Percentiles rank a stretch among this genome's conserved stretches.
Conservation (phyloP, 495 filamentous ascomycete species). For the Amniculicola lignicola region DNA sequence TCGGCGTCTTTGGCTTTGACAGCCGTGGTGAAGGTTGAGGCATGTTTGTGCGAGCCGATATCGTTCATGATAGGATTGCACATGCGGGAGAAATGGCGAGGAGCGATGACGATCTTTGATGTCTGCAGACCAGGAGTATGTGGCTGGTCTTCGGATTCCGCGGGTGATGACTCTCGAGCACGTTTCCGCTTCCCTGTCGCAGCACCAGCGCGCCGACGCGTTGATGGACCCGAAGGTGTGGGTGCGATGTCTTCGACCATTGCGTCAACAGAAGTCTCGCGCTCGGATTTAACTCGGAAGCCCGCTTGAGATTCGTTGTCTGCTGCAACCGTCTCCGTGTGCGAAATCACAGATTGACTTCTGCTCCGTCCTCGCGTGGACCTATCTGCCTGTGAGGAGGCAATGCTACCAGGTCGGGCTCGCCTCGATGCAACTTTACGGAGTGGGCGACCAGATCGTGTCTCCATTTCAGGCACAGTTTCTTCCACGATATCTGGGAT, state of each 20-base stretch:
- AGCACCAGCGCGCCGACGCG: conserved; percentile 37
- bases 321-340: conserved; percentile 52
- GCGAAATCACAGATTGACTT: conserved; percentile 57
- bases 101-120: conserved; percentile 35
- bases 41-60: conserved; percentile 79
- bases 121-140: conserved; percentile 10
- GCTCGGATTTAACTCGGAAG: conserved; percentile 65
- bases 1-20: conserved; percentile 81
- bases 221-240: conserved; percentile 26
- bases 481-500: conserved; percentile 10
- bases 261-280: conserved; percentile 52
- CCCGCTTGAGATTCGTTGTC: conserved; percentile 46
- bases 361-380: conserved; percentile 46
- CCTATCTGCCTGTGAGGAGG: conserved; percentile 48
- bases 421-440: conserved; percentile 15
- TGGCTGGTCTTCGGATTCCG: conserved; percentile 15
- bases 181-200: conserved; percentile 43
- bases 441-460: conserved; percentile 10
- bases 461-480: conserved; percentile 17
- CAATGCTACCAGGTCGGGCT: conserved; percentile 51
- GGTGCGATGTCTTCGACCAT: conserved; percentile 35
- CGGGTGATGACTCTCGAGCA: conserved; percentile 49
- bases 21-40: conserved; percentile 79
- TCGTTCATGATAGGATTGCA: conserved; percentile 77
- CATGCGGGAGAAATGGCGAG: conserved; percentile 72